A percentile compares a stretch with the other conserved stretches of the same genome.
Conservation (phyloP, 306 rosid species). For the Styphnolobium japonicum region DNA sequence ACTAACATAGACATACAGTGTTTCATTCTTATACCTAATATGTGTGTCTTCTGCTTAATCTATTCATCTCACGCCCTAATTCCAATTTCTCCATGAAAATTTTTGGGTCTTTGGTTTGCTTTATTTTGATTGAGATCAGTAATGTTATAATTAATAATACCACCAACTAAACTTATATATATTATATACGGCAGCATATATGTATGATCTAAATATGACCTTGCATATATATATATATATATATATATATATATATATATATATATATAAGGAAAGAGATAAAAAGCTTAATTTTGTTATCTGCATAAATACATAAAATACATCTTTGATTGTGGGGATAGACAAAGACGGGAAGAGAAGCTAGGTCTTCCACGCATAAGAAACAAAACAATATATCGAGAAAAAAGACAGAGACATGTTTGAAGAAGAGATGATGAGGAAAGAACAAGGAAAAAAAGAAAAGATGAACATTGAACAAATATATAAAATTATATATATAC, state of each 20-base stretch:
- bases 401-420: background rate
- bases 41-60: background rate
- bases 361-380: background rate
- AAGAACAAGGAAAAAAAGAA: background rate
- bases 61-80: slow-evolving; percentile 4
- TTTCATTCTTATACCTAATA: background rate
- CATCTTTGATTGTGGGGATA: background rate
- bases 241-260: too few relatives aligned
- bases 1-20: slow-evolving; percentile 9
- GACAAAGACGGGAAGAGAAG: background rate
- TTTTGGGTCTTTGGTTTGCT: background rate
- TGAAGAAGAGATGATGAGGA: background rate
- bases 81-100: background rate
- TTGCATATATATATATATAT: background rate
- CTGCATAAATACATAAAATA: background rate
- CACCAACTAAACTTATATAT: background rate
- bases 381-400: background rate
- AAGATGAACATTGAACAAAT: background rate
- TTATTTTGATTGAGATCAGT: background rate
- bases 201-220: background rate
- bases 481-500: background rate
- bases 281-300: background rate
- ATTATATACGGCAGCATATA: background rate
- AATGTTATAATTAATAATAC: background rate
- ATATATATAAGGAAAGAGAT: background rate